Conservation (phyloP, 306 rosid genomes). For the Purshia tridentata region DNA sequence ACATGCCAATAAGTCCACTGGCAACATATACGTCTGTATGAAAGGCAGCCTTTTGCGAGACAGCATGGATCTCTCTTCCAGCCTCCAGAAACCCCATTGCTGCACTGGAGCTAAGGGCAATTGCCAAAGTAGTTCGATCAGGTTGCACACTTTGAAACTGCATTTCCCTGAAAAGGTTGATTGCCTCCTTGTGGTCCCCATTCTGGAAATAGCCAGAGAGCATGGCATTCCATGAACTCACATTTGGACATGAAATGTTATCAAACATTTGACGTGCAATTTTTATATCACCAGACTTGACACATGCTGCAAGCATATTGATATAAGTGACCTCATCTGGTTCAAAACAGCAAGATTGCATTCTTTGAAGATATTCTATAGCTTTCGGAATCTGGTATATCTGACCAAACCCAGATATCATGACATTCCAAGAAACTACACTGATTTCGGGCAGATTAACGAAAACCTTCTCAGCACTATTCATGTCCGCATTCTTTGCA, state of each 20-base stretch:
- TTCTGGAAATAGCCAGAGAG: constrained; percentile 64
- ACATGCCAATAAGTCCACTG: constrained; percentile 66
- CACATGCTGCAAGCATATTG: constrained; percentile 63
- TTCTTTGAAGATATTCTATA: constrained; percentile 45
- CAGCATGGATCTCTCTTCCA: constrained; percentile 70
- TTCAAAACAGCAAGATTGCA: constrained; percentile 50
- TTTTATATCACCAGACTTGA: constrained; percentile 60
- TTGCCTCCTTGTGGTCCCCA: constrained; percentile 50
- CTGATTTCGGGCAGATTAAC: constrained; percentile 35
- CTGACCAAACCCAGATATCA: constrained; percentile 73
- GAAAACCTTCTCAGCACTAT: constrained; percentile 58
- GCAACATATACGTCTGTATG: constrained; percentile 54
- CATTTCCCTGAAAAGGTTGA: constrained; percentile 61
- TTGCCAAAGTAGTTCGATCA: constrained; percentile 65
- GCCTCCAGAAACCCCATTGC: constrained; percentile 48
- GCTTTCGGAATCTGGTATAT: constrained; percentile 43
- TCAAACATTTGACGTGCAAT: constrained; percentile 66
- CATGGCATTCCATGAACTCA: constrained; percentile 77
- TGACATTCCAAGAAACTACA: constrained; percentile 75
- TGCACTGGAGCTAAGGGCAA: constrained; percentile 66
- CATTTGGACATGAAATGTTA: constrained; percentile 52
- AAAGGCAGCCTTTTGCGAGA: constrained; percentile 42
- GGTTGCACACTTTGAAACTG: constrained; percentile 52
- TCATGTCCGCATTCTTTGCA: constrained; percentile 60
- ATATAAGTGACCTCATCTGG: constrained; percentile 72